Base-by-base conservation (phyloP, 2,329 filamentous ascomycete genomes). In the Sordariomycetes sp. region DNA sequence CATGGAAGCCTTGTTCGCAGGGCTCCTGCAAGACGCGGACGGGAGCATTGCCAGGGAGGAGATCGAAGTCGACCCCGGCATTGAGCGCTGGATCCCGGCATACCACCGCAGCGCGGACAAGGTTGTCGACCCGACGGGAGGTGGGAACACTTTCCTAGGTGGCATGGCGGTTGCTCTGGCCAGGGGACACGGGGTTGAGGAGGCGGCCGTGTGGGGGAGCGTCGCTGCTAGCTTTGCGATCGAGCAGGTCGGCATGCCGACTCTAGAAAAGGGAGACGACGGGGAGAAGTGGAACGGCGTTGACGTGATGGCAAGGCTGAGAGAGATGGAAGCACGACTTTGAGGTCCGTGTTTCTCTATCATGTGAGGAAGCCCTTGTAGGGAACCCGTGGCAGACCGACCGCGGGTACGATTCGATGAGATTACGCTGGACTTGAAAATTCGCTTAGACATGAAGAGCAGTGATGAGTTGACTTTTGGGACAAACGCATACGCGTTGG, bases 71-170 rank as follows among this genome's bases (percentile, higher is more conserved):
- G 71, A 82, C 43, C 72, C 77, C 11, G 77, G 79, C 4, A 66
- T 80, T 34, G 72, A 80, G 46, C 63, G 69, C 39, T 94, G 86
- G 84, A 60, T 94, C 17, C 85, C 84, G 10, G 83, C 88, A 7
- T 90, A 82, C 50, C 83, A 88, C 49, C 58, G 53, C 5, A 53
- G 61, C 24, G 27, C 46, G 1, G 38, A 46, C 8, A 73, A 64
- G 38, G 86, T 95, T 2, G 63, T 92, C n/a, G 92, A 96, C 55
- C 88, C 90, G 1, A 96, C 92, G 0, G 92, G 92, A 8, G 92
- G 87, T 15, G 92, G 92, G 1, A 98, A 98, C 57, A 80, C 83
- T 0, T 96, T 95, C 47, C 64, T 95, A 17, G 70, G 71, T 16
- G 70, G 72, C n/a, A 45, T 78, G 30, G 62, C 67, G 0, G 64